phyloP scores from a whole-genome alignment of 1,284 basidiomycete genomes.

The Phaffia rhodozyma region DNA sequence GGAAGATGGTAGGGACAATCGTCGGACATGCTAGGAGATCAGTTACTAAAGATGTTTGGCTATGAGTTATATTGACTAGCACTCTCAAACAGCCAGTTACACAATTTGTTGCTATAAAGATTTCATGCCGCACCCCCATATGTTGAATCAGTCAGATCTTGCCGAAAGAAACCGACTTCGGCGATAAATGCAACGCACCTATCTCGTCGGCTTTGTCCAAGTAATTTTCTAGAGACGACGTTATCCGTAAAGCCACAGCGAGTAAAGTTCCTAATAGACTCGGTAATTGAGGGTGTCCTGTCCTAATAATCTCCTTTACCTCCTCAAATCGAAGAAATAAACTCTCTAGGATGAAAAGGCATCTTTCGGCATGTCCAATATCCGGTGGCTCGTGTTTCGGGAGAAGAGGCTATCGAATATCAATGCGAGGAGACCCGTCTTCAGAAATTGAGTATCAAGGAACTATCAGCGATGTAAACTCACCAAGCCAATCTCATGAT shows the following conservation, averaged over 20 bases:
- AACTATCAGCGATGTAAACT: background rate
- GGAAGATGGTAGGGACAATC: conserved; percentile 8
- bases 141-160: too few relatives aligned
- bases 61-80: conserved; percentile 7
- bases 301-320: background rate
- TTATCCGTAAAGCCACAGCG: background rate
- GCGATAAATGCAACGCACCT: background rate
- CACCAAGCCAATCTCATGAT: conserved; percentile 10
- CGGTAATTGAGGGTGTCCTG: background rate
- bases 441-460: background rate
- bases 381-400: background rate
- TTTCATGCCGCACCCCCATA: too few relatives aligned
- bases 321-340: background rate
- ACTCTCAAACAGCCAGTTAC: background rate
- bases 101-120: too few relatives aligned
- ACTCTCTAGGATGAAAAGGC: conserved; percentile 12
- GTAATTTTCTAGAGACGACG: too few relatives aligned
- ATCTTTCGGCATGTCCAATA: conserved; percentile 4
- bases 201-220: conserved; percentile 1
- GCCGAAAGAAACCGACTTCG: background rate
- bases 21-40: background rate
- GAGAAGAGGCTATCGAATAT: background rate
- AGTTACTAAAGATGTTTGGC: background rate
- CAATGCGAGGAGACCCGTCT: too few relatives aligned
- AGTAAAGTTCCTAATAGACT: conserved; percentile 4